Base-by-base conservation (phyloP, 2,329 filamentous ascomycete species). In the Trichoderma sp. region DNA sequence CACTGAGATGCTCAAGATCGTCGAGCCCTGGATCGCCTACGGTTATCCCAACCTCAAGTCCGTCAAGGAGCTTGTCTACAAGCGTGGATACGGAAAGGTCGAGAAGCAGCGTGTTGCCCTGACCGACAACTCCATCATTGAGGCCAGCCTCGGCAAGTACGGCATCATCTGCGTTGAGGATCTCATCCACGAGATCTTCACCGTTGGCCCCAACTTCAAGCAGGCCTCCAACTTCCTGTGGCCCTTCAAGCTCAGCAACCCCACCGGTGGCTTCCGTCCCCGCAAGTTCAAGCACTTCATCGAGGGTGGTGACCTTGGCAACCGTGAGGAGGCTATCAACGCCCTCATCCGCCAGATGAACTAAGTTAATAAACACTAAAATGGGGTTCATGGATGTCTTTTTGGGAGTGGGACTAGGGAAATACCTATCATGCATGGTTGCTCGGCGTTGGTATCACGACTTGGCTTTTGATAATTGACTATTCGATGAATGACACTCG, bases 191-290 rank as follows among this genome's bases (percentile, higher is more conserved):
- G 96, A 99, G 89, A 97, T 97, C 86, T 95, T 90, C 89, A 97
- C 94, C 70, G 96, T 98, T 76, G 95, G 96, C 81, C 95, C 95
- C 87, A 98, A 98, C 91, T 96, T 96, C 92, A 98, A 97, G 91
- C 94, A 97, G 87, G 94, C 93, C 79, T 89, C 91, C 87, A 99
- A 98, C 91, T 98, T 98, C 90, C 86, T 98, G 76, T 99, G 96
- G 96, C 96, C 96, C 81, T 99, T 99, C 91, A 98, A 99, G 92
- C 92, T 99, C 76, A 94, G 90, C 89, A 97, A 97, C 90, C 96
- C 96, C 81, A 98, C 86, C 77, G 96, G 96, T 83, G 95, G 96
- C 75, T 99, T 98, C 93, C 91, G 91, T 77, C 84, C 91, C 78
- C 89, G 96, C 85, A 99, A 98, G 89, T 98, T 98, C 90, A 96